A percentile compares a stretch with the other conserved stretches of the same genome.
These are phyloP conservation scores for Lentinus brumalis DNA, from an alignment of 768 basidiomycete species.

Conservation along the genomic window DNA sequence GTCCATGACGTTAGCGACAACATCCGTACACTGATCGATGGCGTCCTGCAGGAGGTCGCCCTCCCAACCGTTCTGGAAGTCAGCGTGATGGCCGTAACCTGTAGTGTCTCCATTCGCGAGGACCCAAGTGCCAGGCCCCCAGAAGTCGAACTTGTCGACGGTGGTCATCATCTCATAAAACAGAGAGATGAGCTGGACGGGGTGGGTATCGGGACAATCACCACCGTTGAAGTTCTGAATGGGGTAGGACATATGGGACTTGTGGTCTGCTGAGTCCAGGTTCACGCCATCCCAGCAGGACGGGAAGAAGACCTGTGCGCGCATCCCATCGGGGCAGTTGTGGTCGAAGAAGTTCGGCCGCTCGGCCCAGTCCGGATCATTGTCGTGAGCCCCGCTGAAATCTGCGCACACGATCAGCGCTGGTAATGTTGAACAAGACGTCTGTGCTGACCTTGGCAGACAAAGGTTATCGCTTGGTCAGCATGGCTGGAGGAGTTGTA, in stretches of 20 bases:
- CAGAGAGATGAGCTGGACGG: slow-evolving; percentile 28
- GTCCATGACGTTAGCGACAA: slow-evolving; percentile 26
- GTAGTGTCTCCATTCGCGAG: slow-evolving; percentile 27
- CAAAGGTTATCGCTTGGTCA: slow-evolving; percentile 37
- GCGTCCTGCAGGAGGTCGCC: slow-evolving; percentile 24
- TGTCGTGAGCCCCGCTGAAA: slow-evolving; percentile 21
- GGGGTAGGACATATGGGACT: slow-evolving; percentile 41
- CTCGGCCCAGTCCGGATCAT: slow-evolving; percentile 22
- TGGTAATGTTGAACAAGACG: background rate
- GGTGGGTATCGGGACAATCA: slow-evolving; percentile 26
- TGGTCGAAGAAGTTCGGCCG: slow-evolving; percentile 18
- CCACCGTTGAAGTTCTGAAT: slow-evolving; percentile 27
- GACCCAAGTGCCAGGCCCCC: slow-evolving; percentile 25
- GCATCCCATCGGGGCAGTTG: slow-evolving; percentile 30
- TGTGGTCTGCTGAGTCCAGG: slow-evolving; percentile 40
- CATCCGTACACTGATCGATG: slow-evolving; percentile 26
- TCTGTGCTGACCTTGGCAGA: slow-evolving; percentile 27
- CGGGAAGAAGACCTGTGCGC: slow-evolving; percentile 35
- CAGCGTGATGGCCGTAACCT: slow-evolving; percentile 26
- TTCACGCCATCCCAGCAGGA: slow-evolving; percentile 43
- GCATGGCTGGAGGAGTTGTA: slow-evolving; percentile 34
- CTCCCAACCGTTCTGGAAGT: slow-evolving; percentile 29
- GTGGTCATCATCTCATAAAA: slow-evolving; percentile 27
- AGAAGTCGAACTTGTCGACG: slow-evolving; percentile 16
- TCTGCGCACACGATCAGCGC: background rate